Percentiles rank a stretch among this genome's conserved stretches.
Evolutionary conservation across 176 grass and related monocot genomes (phyloP).

Genomic region (Bonia amplexicaulis): DNA sequence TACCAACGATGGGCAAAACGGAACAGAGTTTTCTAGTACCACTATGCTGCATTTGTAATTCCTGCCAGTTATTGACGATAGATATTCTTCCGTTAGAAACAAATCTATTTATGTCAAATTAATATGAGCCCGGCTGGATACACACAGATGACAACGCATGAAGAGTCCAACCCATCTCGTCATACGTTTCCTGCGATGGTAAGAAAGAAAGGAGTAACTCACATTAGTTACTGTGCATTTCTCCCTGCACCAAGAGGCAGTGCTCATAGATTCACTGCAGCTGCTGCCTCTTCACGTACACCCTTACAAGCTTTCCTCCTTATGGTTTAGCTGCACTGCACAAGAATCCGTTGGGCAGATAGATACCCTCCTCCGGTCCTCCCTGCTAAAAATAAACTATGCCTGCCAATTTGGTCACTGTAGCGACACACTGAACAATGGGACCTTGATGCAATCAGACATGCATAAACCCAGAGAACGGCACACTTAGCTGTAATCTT

Average conservation of each 20-base stretch:
- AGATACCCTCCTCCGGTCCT: not conserved
- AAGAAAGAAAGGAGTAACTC: not conserved
- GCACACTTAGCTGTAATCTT: not conserved
- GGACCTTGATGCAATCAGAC: not conserved
- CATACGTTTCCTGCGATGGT: slow-evolving; percentile 6
- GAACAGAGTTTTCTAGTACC: not conserved
- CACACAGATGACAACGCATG: slow-evolving; percentile 4
- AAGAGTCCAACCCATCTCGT: not conserved
- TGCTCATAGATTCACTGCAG: slow-evolving; percentile 8
- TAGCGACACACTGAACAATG: not conserved
- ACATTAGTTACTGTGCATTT: slow-evolving; percentile 9
- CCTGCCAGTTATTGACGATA: not conserved
- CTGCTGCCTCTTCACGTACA: slow-evolving; percentile 2
- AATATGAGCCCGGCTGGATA: slow-evolving; percentile 1
- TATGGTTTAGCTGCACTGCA: not conserved
- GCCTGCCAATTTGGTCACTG: not conserved
- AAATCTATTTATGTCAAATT: slow-evolving; percentile 20
- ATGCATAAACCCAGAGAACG: not conserved
- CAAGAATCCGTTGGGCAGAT: not conserved
- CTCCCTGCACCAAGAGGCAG: not conserved
- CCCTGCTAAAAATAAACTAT: not conserved
- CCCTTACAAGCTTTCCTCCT: not conserved
- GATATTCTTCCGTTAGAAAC: not conserved
- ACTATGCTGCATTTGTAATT: not conserved
- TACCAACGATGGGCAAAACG: not conserved